A percentile compares a stretch with the other conserved stretches of the same genome.
Evolutionary conservation across 2,329 filamentous ascomycete genomes (phyloP).

Genomic region (Colletotrichum spinosum): DNA sequence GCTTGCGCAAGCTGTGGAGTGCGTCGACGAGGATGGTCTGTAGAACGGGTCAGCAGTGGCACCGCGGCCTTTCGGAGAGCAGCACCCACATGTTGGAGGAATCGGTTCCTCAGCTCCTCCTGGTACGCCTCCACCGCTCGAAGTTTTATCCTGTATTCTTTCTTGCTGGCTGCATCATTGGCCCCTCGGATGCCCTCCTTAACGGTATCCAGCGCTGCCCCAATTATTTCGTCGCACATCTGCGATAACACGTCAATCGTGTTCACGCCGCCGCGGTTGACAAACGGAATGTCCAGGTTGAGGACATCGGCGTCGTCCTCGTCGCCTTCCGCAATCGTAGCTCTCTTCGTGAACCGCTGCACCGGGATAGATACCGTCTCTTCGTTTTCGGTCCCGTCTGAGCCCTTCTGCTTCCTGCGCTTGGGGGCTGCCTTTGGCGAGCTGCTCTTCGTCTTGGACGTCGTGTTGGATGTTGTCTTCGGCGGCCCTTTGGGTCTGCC

Average conservation of each 20-base stretch:
- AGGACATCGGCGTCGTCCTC: slow-evolving; percentile 57
- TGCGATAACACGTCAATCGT: slow-evolving; percentile 72
- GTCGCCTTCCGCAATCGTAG: slow-evolving; percentile 54
- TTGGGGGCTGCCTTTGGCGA: slow-evolving; percentile 38
- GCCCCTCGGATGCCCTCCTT: slow-evolving; percentile 52
- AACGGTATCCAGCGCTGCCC: slow-evolving; percentile 60
- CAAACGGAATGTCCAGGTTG: slow-evolving; percentile 64
- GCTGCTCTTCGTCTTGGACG: slow-evolving; percentile 39
- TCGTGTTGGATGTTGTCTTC: slow-evolving; percentile 40
- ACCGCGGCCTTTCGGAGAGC: slow-evolving; percentile 26
- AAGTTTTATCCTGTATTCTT: slow-evolving; percentile 66
- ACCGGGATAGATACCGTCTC: slow-evolving; percentile 66
- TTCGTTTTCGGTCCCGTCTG: slow-evolving; percentile 19
- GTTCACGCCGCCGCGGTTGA: slow-evolving; percentile 67
- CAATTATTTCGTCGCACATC: slow-evolving; percentile 70
- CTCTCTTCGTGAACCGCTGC: slow-evolving; percentile 67
- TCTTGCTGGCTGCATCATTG: slow-evolving; percentile 59
- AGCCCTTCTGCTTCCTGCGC: slow-evolving; percentile 37
- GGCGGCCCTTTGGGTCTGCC: slow-evolving; percentile 26
- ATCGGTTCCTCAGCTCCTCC: slow-evolving; percentile 65
- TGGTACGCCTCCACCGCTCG: slow-evolving; percentile 69
- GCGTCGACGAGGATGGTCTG: slow-evolving; percentile 71
- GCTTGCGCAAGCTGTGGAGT: slow-evolving; percentile 67
- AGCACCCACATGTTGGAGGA: slow-evolving; percentile 69
- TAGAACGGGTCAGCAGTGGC: slow-evolving; percentile 17